Conservation (phyloP, 2,329 filamentous ascomycete genomes). For the Raffaelea deltoideospora region DNA sequence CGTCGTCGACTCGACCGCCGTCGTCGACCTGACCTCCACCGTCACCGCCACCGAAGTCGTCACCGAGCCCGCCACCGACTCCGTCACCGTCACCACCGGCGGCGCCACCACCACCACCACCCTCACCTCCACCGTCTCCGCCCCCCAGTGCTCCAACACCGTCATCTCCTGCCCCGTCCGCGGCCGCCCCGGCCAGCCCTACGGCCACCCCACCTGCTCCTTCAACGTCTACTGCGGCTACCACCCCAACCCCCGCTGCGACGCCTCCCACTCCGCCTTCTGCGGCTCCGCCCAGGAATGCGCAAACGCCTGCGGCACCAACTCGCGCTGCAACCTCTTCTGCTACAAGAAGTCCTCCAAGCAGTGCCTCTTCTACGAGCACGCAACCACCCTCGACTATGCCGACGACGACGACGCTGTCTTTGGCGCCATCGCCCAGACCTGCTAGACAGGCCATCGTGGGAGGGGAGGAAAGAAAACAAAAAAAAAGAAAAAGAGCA, state of each 20-base stretch:
- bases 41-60: not conserved
- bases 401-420: no score
- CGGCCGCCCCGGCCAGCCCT: not conserved
- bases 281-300: slow-evolving; percentile 1
- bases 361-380: no score
- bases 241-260: not conserved
- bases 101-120: not conserved
- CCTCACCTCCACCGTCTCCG: not conserved
- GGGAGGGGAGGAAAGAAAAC: no score
- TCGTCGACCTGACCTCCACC: not conserved
- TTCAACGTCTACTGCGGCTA: slow-evolving; percentile 3
- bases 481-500: no score
- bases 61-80: not conserved
- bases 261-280: not conserved
- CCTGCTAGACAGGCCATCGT: not conserved
- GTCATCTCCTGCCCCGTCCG: not conserved
- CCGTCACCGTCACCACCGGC: slow-evolving; percentile 1
- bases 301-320: slow-evolving; percentile 1
- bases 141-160: not conserved
- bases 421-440: not conserved
- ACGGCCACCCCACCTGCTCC: not conserved
- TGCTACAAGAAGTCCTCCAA: not conserved
- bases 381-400: no score
- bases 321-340: slow-evolving; percentile 4
- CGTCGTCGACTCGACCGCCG: not conserved